Base-by-base conservation (phyloP, 805 yeast genomes). In the Hanseniaspora hatyaiensis region DNA sequence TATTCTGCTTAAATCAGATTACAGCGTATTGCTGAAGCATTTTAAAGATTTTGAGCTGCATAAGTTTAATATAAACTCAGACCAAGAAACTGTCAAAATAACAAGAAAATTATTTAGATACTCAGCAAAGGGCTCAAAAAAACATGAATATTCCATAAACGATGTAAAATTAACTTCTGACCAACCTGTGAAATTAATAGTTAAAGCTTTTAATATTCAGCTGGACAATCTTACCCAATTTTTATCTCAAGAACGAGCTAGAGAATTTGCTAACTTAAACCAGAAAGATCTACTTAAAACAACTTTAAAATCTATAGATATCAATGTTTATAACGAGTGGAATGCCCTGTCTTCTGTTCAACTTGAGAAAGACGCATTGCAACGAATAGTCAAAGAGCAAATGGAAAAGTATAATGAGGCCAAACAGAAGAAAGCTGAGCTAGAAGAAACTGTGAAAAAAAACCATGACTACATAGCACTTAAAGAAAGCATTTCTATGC, bases 221-320 rank as follows among this genome's bases (percentile, higher is more conserved):
- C 69, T 92, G 49, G 94, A 86, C 59, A 92, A 89, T 59, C 68
- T 89, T 42, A 88, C 97, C 58, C 96, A 89, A 59, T 92, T 92
- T 58, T 66, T 92, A 48, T 95, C 98, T 0, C 99, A 92, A 60
- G 97, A 89, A 56, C 71, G 94, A 51, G 97, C 92, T 6, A 89
- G 94, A 2, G 86, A 84, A 53, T 92, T 92, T 67, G 94, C 96
- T 0, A 74, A 80, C 2, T 65, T 85, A 53, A 73, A 82, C 24
- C 83, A 94, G 1, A 87, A 82, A 52, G 77, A 77, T 51, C 65
- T 89, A 8, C 67, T 92, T 11, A 57, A 68, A 22, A 94, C 85
- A 56, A 84, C 95, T 1, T 85, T 87, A 57, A 66, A 89, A 51
- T 86, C 96, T 1, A 74, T 86, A 28, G 84, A 82, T 4, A 74